Percentiles rank a stretch among this genome's conserved stretches.
Evolutionary conservation across 2,329 filamentous ascomycete species (phyloP).

Genomic region (Monosporascus sp.): DNA sequence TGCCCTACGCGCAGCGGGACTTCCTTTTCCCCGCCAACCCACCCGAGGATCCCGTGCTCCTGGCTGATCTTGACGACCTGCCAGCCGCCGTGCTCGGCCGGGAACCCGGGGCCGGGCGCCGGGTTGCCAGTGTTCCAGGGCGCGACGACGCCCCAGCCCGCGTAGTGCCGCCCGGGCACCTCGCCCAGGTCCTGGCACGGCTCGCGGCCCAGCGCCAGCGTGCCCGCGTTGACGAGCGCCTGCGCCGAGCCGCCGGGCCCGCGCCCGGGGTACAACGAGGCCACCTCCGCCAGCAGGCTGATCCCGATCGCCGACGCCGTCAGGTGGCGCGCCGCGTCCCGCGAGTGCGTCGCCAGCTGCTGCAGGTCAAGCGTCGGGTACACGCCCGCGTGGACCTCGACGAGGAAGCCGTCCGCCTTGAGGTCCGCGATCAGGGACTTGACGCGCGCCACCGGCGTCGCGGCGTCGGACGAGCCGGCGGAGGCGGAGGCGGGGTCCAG

Average conservation of each 20-base stretch:
- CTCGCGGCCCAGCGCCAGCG: constrained; percentile 66
- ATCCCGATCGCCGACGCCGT: constrained; percentile 56
- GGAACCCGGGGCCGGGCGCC: constrained; percentile 36
- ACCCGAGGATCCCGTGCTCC: constrained; percentile 70
- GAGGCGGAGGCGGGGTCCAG: constrained; percentile 17
- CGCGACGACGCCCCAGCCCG: constrained; percentile 65
- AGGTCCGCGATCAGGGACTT: constrained; percentile 33
- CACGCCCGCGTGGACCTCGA: constrained; percentile 73
- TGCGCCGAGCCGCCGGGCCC: constrained; percentile 47
- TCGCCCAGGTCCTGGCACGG: constrained; percentile 52
- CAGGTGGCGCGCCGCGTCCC: constrained; percentile 33
- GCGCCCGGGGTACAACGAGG: constrained; percentile 60
- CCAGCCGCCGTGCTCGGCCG: constrained; percentile 47
- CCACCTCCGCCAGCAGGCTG: constrained; percentile 66
- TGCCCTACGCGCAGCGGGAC: constrained; percentile 55
- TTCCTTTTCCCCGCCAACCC: constrained; percentile 42
- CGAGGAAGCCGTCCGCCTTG: constrained; percentile 33
- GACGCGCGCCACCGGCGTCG: constrained; percentile 31
- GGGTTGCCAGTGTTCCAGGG: constrained; percentile 46
- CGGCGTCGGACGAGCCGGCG: constrained; percentile 21
- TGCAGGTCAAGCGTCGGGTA: constrained; percentile 75
- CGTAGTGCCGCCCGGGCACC: constrained; percentile 44
- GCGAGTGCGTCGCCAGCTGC: constrained; percentile 67
- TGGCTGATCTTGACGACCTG: constrained; percentile 68
- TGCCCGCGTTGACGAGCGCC: constrained; percentile 64